Percentiles rank a stretch among this genome's conserved stretches.
Evolutionary conservation across 2,329 filamentous ascomycete genomes (phyloP).

Genomic region (Verticillium zaregamsianum): DNA sequence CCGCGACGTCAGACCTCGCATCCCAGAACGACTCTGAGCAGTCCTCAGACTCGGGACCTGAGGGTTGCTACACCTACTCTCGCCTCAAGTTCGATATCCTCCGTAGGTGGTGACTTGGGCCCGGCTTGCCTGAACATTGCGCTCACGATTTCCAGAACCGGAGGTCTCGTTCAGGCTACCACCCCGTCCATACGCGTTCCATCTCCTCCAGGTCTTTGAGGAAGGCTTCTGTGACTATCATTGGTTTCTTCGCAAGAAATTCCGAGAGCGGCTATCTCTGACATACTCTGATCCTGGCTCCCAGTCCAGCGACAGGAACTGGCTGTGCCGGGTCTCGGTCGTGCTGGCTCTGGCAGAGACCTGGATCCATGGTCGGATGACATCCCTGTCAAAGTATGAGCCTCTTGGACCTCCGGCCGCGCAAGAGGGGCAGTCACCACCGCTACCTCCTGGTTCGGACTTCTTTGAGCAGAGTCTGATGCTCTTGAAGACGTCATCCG

Average conservation of each 20-base stretch:
- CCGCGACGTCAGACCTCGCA: neutral
- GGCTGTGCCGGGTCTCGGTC: conserved; percentile 13
- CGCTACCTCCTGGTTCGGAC: conserved; percentile 10
- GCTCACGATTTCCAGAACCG: conserved; percentile 1
- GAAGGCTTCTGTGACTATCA: conserved; percentile 17
- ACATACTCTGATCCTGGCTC: conserved; percentile 13
- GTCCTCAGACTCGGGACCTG: neutral
- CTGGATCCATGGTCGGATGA: conserved; percentile 8
- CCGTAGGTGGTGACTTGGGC: neutral
- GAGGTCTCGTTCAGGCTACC: conserved; percentile 13
- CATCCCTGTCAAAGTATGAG: neutral
- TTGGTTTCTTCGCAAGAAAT: conserved; percentile 12
- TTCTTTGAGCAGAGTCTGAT: conserved; percentile 12
- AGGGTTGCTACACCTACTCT: conserved; percentile 11
- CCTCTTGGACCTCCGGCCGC: neutral
- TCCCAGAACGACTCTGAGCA: neutral
- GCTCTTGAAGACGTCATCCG: conserved; percentile 7
- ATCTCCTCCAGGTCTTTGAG: conserved; percentile 12
- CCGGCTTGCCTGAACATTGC: too few relatives aligned
- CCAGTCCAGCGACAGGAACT: conserved; percentile 13
- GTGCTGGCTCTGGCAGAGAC: conserved; percentile 14
- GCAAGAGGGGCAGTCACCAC: neutral
- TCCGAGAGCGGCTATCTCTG: conserved; percentile 7
- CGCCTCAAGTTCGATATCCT: conserved; percentile 14
- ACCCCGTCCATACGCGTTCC: conserved; percentile 11